These are phyloP conservation scores for Conoideocrella luteorostrata DNA, from an alignment of 2,329 filamentous ascomycete genomes.

Conservation along the genomic window DNA sequence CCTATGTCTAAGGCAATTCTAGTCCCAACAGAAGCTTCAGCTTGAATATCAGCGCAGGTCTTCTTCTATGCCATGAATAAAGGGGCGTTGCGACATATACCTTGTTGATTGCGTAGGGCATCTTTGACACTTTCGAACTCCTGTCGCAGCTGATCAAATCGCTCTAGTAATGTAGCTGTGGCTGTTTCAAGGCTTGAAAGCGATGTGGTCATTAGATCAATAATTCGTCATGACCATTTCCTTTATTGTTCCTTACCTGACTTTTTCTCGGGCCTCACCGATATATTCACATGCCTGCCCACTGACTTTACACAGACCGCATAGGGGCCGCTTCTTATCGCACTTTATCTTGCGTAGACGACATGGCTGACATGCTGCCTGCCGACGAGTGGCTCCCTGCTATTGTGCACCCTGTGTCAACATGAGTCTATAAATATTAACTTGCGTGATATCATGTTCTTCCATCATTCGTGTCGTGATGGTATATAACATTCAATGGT, in stretches of 20 bases:
- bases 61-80: neutral
- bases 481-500: too few species aligned
- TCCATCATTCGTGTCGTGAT: too few species aligned
- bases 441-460: too few species aligned
- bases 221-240: too few species aligned
- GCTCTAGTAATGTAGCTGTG: conserved; percentile 11
- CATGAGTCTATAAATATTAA: too few species aligned
- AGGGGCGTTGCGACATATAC: too few species aligned
- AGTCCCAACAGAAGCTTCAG: neutral
- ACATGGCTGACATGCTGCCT: conserved; percentile 15
- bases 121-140: conserved; percentile 12
- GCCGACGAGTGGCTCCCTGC: conserved; percentile 10
- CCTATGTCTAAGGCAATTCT: neutral
- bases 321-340: conserved; percentile 15
- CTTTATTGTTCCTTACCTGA: too few species aligned
- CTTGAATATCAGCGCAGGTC: too few species aligned
- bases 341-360: conserved; percentile 6
- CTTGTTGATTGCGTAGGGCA: neutral
- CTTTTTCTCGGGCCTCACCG: conserved; percentile 11
- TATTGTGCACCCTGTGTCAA: too few species aligned
- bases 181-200: conserved; percentile 12
- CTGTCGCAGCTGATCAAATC: conserved; percentile 12
- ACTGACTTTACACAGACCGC: conserved; percentile 11
- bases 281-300: conserved; percentile 15
- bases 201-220: too few species aligned